phyloP scores from a whole-genome alignment of 805 yeast genomes.

The Zygoascus biomembranicola region DNA sequence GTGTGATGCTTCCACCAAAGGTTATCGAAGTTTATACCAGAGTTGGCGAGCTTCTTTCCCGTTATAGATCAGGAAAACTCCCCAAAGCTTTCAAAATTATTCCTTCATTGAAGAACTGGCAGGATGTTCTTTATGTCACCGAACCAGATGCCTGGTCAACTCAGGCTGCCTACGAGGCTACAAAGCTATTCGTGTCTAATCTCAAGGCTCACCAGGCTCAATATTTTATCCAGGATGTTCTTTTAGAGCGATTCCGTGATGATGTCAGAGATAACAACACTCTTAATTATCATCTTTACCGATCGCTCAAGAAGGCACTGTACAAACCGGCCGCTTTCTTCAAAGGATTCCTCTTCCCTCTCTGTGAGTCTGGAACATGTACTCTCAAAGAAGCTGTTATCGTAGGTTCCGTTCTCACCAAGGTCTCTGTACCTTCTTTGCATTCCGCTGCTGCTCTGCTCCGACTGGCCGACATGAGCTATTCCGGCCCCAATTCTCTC shows the following conservation, averaged over 20 bases:
- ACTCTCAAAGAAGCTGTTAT: slow-evolving; percentile 90
- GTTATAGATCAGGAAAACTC: slow-evolving; percentile 91
- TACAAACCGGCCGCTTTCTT: slow-evolving; percentile 97
- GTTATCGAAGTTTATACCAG: slow-evolving; percentile 91
- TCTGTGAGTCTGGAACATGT: slow-evolving; percentile 74
- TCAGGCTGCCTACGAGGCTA: slow-evolving; percentile 89
- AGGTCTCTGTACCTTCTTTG: slow-evolving; percentile 85
- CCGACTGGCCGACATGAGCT: slow-evolving; percentile 61
- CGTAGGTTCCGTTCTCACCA: slow-evolving; percentile 83
- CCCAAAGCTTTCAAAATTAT: slow-evolving; percentile 95
- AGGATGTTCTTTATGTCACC: slow-evolving; percentile 86
- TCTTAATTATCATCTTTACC: slow-evolving; percentile 87
- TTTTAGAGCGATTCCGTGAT: slow-evolving; percentile 33
- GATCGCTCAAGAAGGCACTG: slow-evolving; percentile 84
- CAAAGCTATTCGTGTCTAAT: slow-evolving; percentile 87
- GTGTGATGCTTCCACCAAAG: slow-evolving; percentile 88
- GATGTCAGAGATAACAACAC: slow-evolving; percentile 35
- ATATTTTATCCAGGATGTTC: slow-evolving; percentile 51
- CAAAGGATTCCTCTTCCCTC: slow-evolving; percentile 90
- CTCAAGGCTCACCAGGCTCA: slow-evolving; percentile 84
- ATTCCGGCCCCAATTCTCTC: slow-evolving; percentile 80
- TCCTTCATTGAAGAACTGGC: slow-evolving; percentile 92
- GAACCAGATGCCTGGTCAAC: slow-evolving; percentile 94
- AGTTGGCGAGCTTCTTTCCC: slow-evolving; percentile 76
- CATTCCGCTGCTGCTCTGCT: slow-evolving; percentile 95